These are phyloP conservation scores for Poteriospumella lacustris DNA, from an alignment of 108 stramenopile genomes.

Conservation along the genomic window DNA sequence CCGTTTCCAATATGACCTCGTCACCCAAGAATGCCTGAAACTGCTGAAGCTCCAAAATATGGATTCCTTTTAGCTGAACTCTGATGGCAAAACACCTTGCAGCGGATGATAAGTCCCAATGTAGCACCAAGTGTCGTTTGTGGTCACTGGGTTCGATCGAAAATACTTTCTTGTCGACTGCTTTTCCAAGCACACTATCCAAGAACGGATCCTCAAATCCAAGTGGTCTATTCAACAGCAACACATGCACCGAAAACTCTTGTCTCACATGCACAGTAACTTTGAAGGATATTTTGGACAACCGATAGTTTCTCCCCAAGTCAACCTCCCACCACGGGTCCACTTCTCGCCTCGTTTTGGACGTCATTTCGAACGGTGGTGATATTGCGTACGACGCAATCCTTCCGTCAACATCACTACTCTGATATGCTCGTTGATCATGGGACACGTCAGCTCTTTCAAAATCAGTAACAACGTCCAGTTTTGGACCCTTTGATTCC, in stretches of 20 bases:
- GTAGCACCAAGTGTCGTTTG: not conserved
- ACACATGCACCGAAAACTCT: not conserved
- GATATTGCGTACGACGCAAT: not conserved
- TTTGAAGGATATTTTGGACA: not conserved
- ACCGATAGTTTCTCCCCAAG: not conserved
- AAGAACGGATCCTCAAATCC: conserved; percentile 20
- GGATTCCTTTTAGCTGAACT: conserved; percentile 9
- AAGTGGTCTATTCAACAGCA: conserved; percentile 1
- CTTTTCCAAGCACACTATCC: not conserved
- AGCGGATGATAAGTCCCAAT: not conserved
- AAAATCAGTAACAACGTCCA: not conserved
- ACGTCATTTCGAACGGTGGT: not conserved
- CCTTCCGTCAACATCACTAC: conserved; percentile 1
- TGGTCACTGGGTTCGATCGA: not conserved
- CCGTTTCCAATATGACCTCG: not conserved
- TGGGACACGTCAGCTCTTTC: not conserved
- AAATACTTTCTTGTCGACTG: not conserved
- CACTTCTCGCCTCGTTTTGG: not conserved
- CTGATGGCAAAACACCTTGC: not conserved
- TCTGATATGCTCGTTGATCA: not conserved
- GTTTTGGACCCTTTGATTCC: not conserved
- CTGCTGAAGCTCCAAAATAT: not conserved
- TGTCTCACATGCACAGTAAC: not conserved
- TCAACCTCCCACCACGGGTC: conserved; percentile 25
- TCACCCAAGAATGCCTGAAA: conserved; percentile 18